Evolutionary conservation across 1,284 basidiomycete species (phyloP).

Genomic region (Marasmius oreades): DNA sequence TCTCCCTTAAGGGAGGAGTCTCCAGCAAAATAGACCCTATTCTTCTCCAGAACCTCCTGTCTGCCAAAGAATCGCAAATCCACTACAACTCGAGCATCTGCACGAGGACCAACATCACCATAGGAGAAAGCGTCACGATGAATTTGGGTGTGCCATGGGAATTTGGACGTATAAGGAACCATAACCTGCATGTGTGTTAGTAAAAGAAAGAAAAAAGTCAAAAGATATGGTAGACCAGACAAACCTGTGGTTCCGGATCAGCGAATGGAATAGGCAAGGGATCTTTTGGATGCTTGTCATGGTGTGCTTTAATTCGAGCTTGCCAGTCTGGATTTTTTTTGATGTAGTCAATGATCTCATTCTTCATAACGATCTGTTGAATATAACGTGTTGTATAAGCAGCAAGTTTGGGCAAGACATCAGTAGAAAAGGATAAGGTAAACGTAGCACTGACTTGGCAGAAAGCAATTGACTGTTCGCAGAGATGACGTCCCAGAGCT

Average conservation of each 20-base stretch:
- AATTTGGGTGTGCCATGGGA: slow-evolving; percentile 19
- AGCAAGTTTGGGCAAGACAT: not conserved
- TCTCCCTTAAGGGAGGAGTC: not conserved
- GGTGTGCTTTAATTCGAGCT: not conserved
- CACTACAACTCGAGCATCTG: slow-evolving; percentile 22
- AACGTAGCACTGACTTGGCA: slow-evolving; percentile 4
- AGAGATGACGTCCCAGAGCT: slow-evolving; percentile 9
- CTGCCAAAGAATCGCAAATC: slow-evolving; percentile 20
- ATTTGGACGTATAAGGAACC: not conserved
- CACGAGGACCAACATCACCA: slow-evolving; percentile 19
- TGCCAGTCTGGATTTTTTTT: not conserved
- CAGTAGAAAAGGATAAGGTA: not conserved
- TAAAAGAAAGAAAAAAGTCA: not conserved
- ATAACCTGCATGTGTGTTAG: not conserved
- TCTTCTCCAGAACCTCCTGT: slow-evolving; percentile 15
- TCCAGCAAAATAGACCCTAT: slow-evolving; percentile 23
- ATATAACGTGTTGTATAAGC: too few relatives aligned
- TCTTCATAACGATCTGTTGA: not conserved
- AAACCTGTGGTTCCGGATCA: slow-evolving; percentile 5
- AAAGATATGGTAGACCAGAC: not conserved
- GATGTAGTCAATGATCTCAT: not conserved
- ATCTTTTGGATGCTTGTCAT: slow-evolving; percentile 4
- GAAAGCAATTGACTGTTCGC: slow-evolving; percentile 11
- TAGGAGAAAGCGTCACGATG: slow-evolving; percentile 33
- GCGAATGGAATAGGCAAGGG: slow-evolving; percentile 15